phyloP scores from a whole-genome alignment of 306 rosid species.

The Medicago arabica region DNA sequence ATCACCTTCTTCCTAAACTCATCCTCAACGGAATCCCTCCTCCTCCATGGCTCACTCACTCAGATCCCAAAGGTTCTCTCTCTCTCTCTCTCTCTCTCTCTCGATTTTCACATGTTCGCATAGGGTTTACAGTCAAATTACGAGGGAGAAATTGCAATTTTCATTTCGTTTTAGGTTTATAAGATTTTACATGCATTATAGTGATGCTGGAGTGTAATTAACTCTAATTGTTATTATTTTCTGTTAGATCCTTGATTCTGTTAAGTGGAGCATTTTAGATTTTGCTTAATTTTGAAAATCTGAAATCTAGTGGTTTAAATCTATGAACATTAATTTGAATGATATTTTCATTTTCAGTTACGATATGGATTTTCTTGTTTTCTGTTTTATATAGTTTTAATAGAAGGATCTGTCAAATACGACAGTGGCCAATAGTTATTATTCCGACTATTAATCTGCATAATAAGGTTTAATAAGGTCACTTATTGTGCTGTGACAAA shows the following conservation, averaged over 20 bases:
- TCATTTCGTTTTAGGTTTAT: neutral
- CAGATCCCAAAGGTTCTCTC: conserved; percentile 56
- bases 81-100: neutral
- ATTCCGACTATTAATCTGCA: too few relatives aligned
- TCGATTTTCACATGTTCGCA: neutral
- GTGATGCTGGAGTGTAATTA: neutral
- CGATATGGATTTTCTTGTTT: neutral
- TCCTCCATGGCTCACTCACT: conserved; percentile 75
- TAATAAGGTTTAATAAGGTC: neutral
- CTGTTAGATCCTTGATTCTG: conserved; percentile 10
- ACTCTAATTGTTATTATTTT: conserved; percentile 12
- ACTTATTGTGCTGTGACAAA: neutral
- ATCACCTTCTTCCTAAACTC: conserved; percentile 76
- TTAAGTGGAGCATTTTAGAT: neutral
- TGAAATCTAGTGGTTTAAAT: conserved; percentile 3
- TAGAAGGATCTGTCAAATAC: neutral
- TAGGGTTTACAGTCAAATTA: conserved; percentile 25
- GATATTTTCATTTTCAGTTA: conserved; percentile 13
- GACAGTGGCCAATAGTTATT: neutral
- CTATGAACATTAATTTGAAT: neutral
- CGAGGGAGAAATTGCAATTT: neutral
- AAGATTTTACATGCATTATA: neutral
- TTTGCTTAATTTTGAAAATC: conserved; percentile 17
- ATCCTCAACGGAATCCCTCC: conserved; percentile 77
- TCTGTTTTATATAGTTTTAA: neutral